Evolutionary conservation across 495 filamentous ascomycete species (phyloP).

Genomic region (Neurospora sp.): DNA sequence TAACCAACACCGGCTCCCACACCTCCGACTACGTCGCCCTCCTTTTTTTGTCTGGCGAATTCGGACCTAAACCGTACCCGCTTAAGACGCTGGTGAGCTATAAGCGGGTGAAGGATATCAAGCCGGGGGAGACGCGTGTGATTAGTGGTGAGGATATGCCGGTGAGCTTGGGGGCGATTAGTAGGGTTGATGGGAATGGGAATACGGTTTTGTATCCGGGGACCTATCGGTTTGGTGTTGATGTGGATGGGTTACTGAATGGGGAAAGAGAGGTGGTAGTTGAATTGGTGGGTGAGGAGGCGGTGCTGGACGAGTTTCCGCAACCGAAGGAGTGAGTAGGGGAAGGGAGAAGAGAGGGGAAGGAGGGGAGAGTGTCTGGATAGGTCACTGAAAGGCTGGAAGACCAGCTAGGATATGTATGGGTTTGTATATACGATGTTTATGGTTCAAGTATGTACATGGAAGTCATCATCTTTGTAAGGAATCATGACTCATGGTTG

Average conservation of each 20-base stretch:
- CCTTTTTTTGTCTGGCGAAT: conserved; percentile 39
- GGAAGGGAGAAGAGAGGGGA: background rate
- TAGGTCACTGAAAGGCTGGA: background rate
- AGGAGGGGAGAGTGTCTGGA: background rate
- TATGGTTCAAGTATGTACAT: background rate
- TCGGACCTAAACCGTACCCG: conserved; percentile 47
- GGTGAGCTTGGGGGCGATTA: conserved; percentile 30
- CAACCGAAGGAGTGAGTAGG: conserved; percentile 2
- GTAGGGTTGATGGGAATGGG: conserved; percentile 42
- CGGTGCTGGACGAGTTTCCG: conserved; percentile 37
- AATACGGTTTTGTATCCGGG: conserved; percentile 52
- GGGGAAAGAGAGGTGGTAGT: conserved; percentile 24
- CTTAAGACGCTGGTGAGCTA: conserved; percentile 51
- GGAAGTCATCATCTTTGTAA: background rate
- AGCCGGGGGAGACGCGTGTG: conserved; percentile 24
- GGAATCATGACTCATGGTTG: background rate
- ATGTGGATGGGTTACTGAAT: conserved; percentile 33
- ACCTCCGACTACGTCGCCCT: conserved; percentile 48
- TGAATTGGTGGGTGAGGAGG: conserved; percentile 30
- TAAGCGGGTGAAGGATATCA: conserved; percentile 37
- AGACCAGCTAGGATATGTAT: background rate
- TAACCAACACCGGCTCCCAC: conserved; percentile 38
- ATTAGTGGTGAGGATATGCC: conserved; percentile 42
- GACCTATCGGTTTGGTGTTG: conserved; percentile 37
- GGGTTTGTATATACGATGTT: background rate